These are phyloP conservation scores for Leccinum longicurvipes DNA, from an alignment of 768 basidiomycete genomes.

Conservation along the genomic window DNA sequence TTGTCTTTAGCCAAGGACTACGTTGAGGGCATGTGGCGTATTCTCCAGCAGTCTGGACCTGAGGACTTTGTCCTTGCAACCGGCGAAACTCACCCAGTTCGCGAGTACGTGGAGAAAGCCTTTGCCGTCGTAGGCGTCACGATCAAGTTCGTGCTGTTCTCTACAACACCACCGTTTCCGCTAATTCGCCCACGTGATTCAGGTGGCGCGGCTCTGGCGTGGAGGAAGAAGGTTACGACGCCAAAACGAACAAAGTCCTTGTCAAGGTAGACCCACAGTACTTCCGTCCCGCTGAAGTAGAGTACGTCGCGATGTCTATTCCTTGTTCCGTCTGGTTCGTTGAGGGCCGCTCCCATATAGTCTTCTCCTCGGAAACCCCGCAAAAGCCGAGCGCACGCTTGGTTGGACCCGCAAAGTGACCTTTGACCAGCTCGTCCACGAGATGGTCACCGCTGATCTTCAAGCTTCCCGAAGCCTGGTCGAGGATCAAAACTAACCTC, in stretches of 20 bases:
- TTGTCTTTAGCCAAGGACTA: conserved; percentile 70
- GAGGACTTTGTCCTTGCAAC: conserved; percentile 95
- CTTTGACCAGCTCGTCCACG: conserved; percentile 81
- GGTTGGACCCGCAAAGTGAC: conserved; percentile 88
- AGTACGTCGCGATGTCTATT: conserved; percentile 48
- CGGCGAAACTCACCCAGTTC: conserved; percentile 92
- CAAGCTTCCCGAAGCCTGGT: conserved; percentile 68
- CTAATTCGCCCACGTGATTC: conserved; percentile 4
- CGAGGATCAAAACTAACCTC: conserved; percentile 78
- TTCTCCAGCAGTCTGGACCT: conserved; percentile 82
- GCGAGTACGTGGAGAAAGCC: conserved; percentile 88
- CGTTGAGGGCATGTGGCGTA: conserved; percentile 97
- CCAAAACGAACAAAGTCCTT: conserved; percentile 63
- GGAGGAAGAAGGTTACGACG: conserved; percentile 73
- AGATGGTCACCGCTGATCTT: conserved; percentile 89
- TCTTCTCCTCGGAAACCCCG: conserved; percentile 80
- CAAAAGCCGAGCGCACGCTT: conserved; percentile 84
- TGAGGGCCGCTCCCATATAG: conserved; percentile 34
- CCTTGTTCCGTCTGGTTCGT: background rate
- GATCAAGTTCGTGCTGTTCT: conserved; percentile 49
- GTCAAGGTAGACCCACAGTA: conserved; percentile 86
- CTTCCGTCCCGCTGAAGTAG: conserved; percentile 95
- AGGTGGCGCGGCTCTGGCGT: conserved; percentile 81
- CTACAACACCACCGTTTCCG: background rate
- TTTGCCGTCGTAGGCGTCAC: conserved; percentile 66